These are phyloP conservation scores for Craterostigma plantagineum DNA, from an alignment of 257 asterid genomes.

Conservation along the genomic window DNA sequence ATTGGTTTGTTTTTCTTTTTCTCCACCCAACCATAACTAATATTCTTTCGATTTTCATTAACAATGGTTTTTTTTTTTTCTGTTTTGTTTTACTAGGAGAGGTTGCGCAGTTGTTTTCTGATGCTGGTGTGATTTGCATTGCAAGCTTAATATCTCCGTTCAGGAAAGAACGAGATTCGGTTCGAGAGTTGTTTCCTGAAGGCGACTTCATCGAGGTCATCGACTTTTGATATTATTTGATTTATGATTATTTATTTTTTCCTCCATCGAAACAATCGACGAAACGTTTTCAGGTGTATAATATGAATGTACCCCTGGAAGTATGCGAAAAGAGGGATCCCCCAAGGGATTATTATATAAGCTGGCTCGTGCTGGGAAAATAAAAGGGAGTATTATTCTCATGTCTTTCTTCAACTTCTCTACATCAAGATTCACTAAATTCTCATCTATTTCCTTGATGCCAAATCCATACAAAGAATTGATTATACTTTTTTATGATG, in stretches of 20 bases:
- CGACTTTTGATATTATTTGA: constrained; percentile 1
- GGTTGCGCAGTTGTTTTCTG: constrained; percentile 93
- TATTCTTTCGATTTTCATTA: background rate
- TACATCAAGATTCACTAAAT: background rate
- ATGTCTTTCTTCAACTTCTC: constrained; percentile 1
- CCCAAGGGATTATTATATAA: constrained; percentile 83
- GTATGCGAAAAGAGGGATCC: constrained; percentile 89
- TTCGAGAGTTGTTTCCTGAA: constrained; percentile 64
- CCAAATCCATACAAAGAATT: too few species aligned
- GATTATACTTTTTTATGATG: too few species aligned
- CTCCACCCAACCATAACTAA: background rate
- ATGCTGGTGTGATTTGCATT: constrained; percentile 91
- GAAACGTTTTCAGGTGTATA: constrained; percentile 36
- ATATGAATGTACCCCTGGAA: constrained; percentile 74
- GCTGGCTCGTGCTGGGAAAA: constrained; percentile 93
- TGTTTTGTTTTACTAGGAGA: constrained; percentile 33
- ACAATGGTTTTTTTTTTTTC: constrained; percentile 3
- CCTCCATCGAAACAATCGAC: too few species aligned
- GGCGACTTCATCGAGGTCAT: constrained; percentile 90
- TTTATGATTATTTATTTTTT: too few species aligned
- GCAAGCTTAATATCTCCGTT: constrained; percentile 97
- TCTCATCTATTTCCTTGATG: background rate
- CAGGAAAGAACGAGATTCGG: constrained; percentile 82
- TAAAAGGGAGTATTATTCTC: constrained; percentile 38
- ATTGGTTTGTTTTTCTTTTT: constrained; percentile 38